Conservation (phyloP, 2,329 filamentous ascomycete species). For the Botryotinia convoluta region DNA sequence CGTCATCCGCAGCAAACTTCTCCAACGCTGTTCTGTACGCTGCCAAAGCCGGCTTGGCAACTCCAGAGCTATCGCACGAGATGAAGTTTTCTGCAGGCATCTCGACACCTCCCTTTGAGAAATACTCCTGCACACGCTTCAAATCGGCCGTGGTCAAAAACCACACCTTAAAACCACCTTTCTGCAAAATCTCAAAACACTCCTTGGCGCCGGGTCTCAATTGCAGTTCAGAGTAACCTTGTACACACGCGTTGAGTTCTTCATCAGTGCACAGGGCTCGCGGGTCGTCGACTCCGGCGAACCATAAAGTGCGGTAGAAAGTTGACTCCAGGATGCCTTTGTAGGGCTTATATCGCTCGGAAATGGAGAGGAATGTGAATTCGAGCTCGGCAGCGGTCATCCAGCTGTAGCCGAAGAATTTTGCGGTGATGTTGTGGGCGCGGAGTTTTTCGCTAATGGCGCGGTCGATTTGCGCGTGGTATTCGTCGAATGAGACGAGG, state of each 20-base stretch:
- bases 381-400: conserved; percentile 47
- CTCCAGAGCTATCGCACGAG: conserved; percentile 48
- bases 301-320: conserved; percentile 50
- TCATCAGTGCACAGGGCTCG: conserved; percentile 43
- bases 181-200: conserved; percentile 44
- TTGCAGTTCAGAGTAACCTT: conserved; percentile 40
- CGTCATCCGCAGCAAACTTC: conserved; percentile 40
- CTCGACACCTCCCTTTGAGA: conserved; percentile 46
- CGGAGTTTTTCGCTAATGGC: conserved; percentile 45
- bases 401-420: conserved; percentile 47
- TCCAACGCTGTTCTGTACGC: conserved; percentile 46
- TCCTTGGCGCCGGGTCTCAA: conserved; percentile 43
- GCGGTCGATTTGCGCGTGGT: conserved; percentile 43
- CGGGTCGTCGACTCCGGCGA: conserved; percentile 45
- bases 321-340: conserved; percentile 43
- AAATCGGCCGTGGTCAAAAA: conserved; percentile 52
- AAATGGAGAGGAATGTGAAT: conserved; percentile 49
- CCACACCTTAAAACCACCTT: conserved; percentile 51
- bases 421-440: conserved; percentile 42
- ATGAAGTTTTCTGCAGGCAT: conserved; percentile 51
- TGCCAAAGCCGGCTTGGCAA: conserved; percentile 50
- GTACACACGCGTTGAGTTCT: conserved; percentile 43
- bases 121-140: conserved; percentile 50
- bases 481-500: conserved; percentile 46
- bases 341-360: conserved; percentile 44